Evolutionary conservation across 164 flowering plant species (phyloP).

Genomic region (Aristolochia fimbriata): DNA sequence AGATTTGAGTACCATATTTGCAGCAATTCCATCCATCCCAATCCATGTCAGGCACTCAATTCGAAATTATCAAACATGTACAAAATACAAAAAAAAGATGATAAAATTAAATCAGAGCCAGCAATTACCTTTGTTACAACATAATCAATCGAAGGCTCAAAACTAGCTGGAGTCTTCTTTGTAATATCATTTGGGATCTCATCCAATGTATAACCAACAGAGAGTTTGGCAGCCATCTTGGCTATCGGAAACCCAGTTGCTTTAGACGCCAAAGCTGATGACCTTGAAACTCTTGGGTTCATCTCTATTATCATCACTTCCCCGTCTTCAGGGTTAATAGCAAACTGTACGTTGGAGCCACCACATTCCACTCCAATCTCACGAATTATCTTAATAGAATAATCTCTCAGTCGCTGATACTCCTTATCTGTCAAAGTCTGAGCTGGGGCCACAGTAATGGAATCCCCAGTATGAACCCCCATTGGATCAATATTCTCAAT

Average conservation of each 20-base stretch:
- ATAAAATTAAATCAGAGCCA: too few relatives aligned
- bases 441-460: constrained; percentile 95
- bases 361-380: constrained; percentile 99
- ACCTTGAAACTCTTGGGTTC: constrained; percentile 97
- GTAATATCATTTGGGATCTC: constrained; percentile 95
- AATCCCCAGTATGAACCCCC: constrained; percentile 97
- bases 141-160: constrained; percentile 97
- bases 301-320: constrained; percentile 99
- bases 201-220: constrained; percentile 83
- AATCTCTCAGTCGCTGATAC: constrained; percentile 90
- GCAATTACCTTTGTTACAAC: constrained; percentile 78
- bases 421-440: constrained; percentile 93
- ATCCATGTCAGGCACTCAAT: too few relatives aligned
- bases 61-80: too few relatives aligned
- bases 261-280: constrained; percentile 94
- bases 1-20: too few relatives aligned
- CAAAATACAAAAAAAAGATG: too few relatives aligned
- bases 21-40: too few relatives aligned
- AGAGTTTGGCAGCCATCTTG: constrained; percentile 92
- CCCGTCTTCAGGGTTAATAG: constrained; percentile 83
- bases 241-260: constrained; percentile 99
- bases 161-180: constrained; percentile 94
- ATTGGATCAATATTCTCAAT: constrained; percentile 93
- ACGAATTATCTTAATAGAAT: constrained; percentile 79
- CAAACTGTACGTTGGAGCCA: constrained; percentile 97